phyloP scores from a whole-genome alignment of 1,284 basidiomycete species.

The Boletus nobilissimus region DNA sequence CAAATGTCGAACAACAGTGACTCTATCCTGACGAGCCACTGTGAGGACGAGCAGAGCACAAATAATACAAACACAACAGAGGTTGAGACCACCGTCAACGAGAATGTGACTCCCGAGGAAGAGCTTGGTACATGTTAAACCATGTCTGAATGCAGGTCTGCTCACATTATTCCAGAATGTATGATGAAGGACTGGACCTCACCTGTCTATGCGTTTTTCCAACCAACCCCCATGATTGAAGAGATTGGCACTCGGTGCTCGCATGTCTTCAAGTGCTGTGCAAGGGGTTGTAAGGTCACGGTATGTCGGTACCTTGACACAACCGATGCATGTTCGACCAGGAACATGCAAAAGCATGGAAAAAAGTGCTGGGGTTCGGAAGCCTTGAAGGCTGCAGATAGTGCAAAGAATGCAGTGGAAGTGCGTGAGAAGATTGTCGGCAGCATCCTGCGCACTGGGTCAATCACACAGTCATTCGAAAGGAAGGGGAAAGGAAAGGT shows the following conservation, averaged over 20 bases:
- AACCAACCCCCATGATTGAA: neutral
- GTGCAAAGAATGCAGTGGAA: neutral
- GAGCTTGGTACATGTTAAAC: no score
- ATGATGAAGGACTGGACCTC: neutral
- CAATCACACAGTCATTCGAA: neutral
- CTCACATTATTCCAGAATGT: no score
- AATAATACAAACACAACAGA: no score
- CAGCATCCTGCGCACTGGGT: neutral
- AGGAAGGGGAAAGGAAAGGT: neutral
- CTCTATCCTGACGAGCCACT: no score
- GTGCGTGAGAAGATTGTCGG: neutral
- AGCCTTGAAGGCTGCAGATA: neutral
- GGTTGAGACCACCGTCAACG: no score
- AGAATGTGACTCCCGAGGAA: no score
- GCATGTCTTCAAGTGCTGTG: conserved; percentile 6
- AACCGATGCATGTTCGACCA: neutral
- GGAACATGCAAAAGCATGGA: conserved; percentile 6
- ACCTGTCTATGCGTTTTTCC: neutral
- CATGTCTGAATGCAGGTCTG: no score
- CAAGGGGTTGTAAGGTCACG: neutral
- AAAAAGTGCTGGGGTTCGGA: neutral
- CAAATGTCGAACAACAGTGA: no score
- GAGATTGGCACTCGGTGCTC: neutral
- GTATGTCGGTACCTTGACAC: neutral
- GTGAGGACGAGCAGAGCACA: no score